phyloP scores from a whole-genome alignment of 108 stramenopile species.

The Nitzschia sp. region DNA sequence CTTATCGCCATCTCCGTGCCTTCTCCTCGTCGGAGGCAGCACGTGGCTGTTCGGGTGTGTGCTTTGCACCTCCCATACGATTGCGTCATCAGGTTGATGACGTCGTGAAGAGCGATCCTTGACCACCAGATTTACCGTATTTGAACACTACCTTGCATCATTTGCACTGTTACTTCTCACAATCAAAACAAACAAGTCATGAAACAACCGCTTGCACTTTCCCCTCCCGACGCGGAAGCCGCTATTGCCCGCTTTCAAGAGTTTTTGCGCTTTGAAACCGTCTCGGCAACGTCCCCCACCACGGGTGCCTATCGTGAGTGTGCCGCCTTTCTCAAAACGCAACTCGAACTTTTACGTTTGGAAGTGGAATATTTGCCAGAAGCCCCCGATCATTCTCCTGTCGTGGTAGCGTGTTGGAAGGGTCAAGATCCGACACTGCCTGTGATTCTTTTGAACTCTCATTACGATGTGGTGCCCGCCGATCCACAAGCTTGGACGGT shows the following conservation, averaged over 20 bases:
- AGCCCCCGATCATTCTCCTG: constrained; percentile 76
- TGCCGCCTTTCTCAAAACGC: constrained; percentile 62
- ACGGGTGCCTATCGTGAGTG: constrained; percentile 82
- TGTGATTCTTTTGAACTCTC: constrained; percentile 88
- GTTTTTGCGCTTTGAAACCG: constrained; percentile 75
- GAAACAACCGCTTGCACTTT: too few relatives aligned
- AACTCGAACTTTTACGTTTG: constrained; percentile 36
- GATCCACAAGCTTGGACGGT: constrained; percentile 67
- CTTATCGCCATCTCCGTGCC: too few relatives aligned
- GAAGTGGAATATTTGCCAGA: constrained; percentile 52
- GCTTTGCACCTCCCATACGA: too few relatives aligned
- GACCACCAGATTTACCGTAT: too few relatives aligned
- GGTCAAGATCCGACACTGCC: constrained; percentile 79
- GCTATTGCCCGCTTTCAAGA: constrained; percentile 62
- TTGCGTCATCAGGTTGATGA: too few relatives aligned
- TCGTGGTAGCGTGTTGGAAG: constrained; percentile 86
- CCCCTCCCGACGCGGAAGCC: constrained; percentile 39
- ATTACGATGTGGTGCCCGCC: constrained; percentile 97
- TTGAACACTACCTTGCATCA: too few relatives aligned
- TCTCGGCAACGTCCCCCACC: constrained; percentile 69
- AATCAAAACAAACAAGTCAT: too few relatives aligned
- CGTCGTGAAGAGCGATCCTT: too few relatives aligned
- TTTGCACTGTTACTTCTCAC: too few relatives aligned
- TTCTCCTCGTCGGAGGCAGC: too few relatives aligned
- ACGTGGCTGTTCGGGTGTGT: too few relatives aligned